Percentiles rank a stretch among this genome's conserved stretches.
Evolutionary conservation across 2,329 filamentous ascomycete species (phyloP).

Genomic region (Geosmithia morbida): DNA sequence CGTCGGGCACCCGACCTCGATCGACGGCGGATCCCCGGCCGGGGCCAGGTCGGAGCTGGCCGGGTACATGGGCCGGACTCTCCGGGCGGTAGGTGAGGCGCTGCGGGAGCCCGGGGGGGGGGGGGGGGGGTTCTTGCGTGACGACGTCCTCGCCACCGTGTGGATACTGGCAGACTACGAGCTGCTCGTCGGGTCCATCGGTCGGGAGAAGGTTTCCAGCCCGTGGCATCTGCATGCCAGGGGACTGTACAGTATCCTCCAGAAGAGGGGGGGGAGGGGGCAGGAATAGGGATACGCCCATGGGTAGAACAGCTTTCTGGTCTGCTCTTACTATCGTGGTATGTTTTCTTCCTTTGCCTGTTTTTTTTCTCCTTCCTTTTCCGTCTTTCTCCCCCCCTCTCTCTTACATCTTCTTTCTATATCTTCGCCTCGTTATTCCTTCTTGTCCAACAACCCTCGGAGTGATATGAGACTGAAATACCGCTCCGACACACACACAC

Average conservation of each 20-base stretch:
- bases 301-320: constrained; percentile 20
- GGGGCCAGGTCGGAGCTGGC: constrained; percentile 17
- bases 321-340: constrained; percentile 22
- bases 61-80: constrained; percentile 19
- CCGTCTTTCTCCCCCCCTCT: not conserved
- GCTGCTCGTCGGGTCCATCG: constrained; percentile 19
- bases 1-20: constrained; percentile 15
- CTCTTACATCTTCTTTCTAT: no score
- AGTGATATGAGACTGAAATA: no score
- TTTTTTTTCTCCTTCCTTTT: not conserved
- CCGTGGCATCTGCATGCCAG: constrained; percentile 22
- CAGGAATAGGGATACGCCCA: constrained; percentile 8
- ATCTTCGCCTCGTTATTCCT: no score
- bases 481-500: no score
- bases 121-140: no score
- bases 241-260: constrained; percentile 20
- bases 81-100: constrained; percentile 22
- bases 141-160: constrained; percentile 22
- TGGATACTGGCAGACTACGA: constrained; percentile 26
- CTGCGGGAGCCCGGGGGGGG: constrained; percentile 13
- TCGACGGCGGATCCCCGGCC: constrained; percentile 9
- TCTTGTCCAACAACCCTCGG: no score
- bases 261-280: constrained; percentile 18
- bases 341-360: constrained; percentile 2
- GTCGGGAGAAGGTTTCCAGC: constrained; percentile 9